Evolutionary conservation across 1,139 yeast genomes (phyloP), one percentile per base, ranked within the genome.

Genomic region (Blastobotrys niveus): DNA sequence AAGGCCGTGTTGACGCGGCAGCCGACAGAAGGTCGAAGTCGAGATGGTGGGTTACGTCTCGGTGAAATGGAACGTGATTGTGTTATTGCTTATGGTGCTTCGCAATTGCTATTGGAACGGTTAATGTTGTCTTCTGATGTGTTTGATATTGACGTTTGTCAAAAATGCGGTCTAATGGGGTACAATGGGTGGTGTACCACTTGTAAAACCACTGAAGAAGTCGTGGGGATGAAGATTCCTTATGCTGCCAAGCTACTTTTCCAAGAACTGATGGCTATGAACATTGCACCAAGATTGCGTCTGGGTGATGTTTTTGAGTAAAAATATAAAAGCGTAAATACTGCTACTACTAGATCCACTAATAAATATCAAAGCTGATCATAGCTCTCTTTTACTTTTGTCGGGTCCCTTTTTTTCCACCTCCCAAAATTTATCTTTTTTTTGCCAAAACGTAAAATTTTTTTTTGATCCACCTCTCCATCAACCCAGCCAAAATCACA

Each of bases 11-110:
- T 91, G 52, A 91, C 99, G 3, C 81, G 99, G 67, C 99, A 91
- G 67, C 99, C 99, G 10, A 91, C 97, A 0, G 99, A 91, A 68
- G 99, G 99, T 76, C 79, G 99, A 67, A 87, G 96, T 2, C 79
- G 98, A 66, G 99, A 91, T 68, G 99, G 99, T 76, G 99, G 99
- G 61, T 76, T 91, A 61, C 83, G 99, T 71, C 76, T 91, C 66
- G 99, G 99, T 57, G 99, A 91, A 70, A 91, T 91, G 99, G 99
- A 91, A 68, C 83, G 98, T 70, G 99, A 91, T 72, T 91, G 98
- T 82, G 95, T 91, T 54, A 93, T 91, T 69, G 99, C 99, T 0
- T 91, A 93, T 60, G 99, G 99, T 61, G 99, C 99, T 0, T 89
- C 97, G 3, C 97, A 91, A 64, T 72, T 91, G 56, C 73, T 91